These are phyloP conservation scores for Trichoderma arundinaceum DNA, from an alignment of 2,329 filamentous ascomycete species.

Conservation along the genomic window DNA sequence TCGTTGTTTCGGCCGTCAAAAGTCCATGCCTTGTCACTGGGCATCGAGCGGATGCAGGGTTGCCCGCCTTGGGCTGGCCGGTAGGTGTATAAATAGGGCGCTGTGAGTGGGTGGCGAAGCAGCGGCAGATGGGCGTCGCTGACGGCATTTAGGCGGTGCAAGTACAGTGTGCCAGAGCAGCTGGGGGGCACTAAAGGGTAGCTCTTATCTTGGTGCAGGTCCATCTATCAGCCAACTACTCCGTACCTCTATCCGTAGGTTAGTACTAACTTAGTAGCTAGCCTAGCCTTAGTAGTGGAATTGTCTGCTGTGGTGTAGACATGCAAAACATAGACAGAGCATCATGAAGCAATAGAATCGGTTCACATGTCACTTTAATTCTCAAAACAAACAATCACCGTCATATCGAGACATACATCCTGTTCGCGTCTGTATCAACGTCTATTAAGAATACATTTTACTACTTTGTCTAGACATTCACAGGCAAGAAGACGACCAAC, in stretches of 20 bases:
- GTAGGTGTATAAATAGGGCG: not conserved
- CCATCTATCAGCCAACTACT: too few relatives aligned
- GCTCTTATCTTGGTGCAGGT: too few relatives aligned
- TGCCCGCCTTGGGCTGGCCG: constrained; percentile 19
- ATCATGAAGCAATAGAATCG: too few relatives aligned
- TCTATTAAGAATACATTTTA: constrained; percentile 53
- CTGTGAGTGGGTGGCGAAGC: constrained; percentile 21
- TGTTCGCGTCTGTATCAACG: constrained; percentile 38
- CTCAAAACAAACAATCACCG: not conserved
- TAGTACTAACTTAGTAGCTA: too few relatives aligned
- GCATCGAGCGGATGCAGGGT: constrained; percentile 16
- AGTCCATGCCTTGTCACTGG: constrained; percentile 17
- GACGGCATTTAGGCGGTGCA: constrained; percentile 13
- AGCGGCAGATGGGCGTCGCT: constrained; percentile 14
- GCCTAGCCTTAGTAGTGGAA: too few relatives aligned
- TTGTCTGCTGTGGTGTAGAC: too few relatives aligned
- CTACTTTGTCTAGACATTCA: constrained; percentile 43
- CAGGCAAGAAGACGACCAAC: constrained; percentile 25
- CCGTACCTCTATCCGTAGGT: too few relatives aligned
- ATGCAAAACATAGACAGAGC: too few relatives aligned
- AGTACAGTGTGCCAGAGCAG: not conserved
- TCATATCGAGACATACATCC: not conserved
- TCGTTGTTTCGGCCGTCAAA: not conserved
- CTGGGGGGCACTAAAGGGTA: too few relatives aligned
- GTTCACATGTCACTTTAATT: too few relatives aligned